Percentiles rank a stretch among this genome's conserved stretches.
phyloP scores from a whole-genome alignment of 2,329 filamentous ascomycete species.

The Arthrocladium fulminans region DNA sequence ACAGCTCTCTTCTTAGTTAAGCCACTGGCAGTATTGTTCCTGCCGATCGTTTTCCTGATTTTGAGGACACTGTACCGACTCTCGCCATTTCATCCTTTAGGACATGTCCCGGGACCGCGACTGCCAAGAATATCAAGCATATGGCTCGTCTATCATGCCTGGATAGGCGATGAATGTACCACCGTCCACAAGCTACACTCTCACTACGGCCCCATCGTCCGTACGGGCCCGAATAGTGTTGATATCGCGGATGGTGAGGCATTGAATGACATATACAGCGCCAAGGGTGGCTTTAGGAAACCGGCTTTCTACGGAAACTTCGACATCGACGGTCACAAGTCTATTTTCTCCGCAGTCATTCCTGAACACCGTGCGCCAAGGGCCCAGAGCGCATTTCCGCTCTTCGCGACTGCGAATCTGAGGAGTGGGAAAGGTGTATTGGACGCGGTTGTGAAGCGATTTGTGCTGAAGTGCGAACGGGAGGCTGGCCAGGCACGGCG shows the following conservation, averaged over 20 bases:
- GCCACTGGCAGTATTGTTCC: constrained; percentile 1
- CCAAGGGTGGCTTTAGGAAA: constrained; percentile 47
- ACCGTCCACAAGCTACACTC: constrained; percentile 26
- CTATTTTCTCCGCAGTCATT: constrained; percentile 40
- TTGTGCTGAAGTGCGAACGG: constrained; percentile 34
- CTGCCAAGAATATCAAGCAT: constrained; percentile 28
- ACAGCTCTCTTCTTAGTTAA: neutral
- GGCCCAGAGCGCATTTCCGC: constrained; percentile 42
- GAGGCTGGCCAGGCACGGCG: constrained; percentile 24
- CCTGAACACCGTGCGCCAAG: constrained; percentile 34
- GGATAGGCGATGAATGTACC: constrained; percentile 28
- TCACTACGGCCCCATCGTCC: constrained; percentile 30
- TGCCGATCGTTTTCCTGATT: constrained; percentile 11
- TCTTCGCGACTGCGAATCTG: constrained; percentile 44
- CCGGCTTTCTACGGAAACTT: constrained; percentile 47
- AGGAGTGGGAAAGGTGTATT: constrained; percentile 31
- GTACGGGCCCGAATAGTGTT: constrained; percentile 32
- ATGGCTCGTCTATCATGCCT: constrained; percentile 28
- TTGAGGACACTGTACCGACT: constrained; percentile 1
- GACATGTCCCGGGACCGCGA: neutral
- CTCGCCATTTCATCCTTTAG: constrained; percentile 2
- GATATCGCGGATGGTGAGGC: constrained; percentile 39
- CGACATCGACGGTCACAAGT: constrained; percentile 47
- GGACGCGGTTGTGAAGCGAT: constrained; percentile 34
- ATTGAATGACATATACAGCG: constrained; percentile 43